phyloP scores from a whole-genome alignment of 2,329 filamentous ascomycete genomes.

The Didymellaceae sp. region DNA sequence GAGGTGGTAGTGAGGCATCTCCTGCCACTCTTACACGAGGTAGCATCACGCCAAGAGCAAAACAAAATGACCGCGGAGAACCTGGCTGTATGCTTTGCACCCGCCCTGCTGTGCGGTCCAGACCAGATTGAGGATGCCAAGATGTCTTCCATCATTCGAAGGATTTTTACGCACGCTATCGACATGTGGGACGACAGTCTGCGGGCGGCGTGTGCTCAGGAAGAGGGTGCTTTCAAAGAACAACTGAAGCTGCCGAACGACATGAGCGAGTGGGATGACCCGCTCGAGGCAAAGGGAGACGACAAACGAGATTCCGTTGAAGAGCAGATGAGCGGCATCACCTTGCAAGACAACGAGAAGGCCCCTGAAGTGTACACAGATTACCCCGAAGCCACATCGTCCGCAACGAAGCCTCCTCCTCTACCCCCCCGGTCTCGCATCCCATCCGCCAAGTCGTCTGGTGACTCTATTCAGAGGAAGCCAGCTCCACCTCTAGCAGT shows the following conservation, averaged over 20 bases:
- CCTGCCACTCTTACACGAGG: conserved; percentile 57
- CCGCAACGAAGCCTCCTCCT: conserved; percentile 38
- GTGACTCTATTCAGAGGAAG: conserved; percentile 48
- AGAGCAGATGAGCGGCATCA: conserved; percentile 52
- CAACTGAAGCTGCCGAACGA: conserved; percentile 51
- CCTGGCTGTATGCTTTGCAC: conserved; percentile 61
- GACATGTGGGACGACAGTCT: conserved; percentile 54
- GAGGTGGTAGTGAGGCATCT: conserved; percentile 59
- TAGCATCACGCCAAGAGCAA: conserved; percentile 53
- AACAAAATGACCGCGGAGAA: conserved; percentile 65
- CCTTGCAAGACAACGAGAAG: conserved; percentile 52
- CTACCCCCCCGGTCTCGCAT: conserved; percentile 47
- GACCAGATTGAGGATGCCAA: conserved; percentile 63
- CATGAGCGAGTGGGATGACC: conserved; percentile 57
- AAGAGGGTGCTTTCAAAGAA: conserved; percentile 44
- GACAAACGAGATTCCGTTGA: conserved; percentile 37
- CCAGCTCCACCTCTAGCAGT: conserved; percentile 51
- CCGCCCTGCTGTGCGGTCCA: conserved; percentile 58
- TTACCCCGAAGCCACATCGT: conserved; percentile 19
- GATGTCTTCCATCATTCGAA: conserved; percentile 59
- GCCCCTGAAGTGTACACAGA: conserved; percentile 21
- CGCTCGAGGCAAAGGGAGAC: conserved; percentile 44
- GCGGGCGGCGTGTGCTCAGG: conserved; percentile 51
- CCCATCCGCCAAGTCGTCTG: conserved; percentile 35
- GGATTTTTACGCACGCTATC: conserved; percentile 57